Conservation (phyloP, 2,329 filamentous ascomycete species). For the Blastomyces gilchristii region DNA sequence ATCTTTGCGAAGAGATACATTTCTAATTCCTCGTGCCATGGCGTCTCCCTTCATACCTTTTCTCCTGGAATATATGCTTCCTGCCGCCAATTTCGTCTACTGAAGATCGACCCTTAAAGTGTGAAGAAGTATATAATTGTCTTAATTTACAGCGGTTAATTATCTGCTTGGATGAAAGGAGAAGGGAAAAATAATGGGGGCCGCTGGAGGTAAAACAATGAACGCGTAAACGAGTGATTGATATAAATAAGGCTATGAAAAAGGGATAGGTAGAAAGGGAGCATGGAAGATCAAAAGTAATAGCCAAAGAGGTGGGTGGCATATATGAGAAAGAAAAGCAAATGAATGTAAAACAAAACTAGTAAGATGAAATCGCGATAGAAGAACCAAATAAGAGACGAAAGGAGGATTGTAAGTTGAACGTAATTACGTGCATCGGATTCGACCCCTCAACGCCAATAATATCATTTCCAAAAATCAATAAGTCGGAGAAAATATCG, state of each 20-base stretch:
- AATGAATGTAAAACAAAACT: background rate
- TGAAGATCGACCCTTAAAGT: too few species aligned
- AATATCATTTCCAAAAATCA: conserved; percentile 2
- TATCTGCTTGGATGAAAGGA: too few species aligned
- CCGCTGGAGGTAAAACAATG: too few species aligned
- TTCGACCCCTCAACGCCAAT: background rate
- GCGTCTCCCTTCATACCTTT: too few species aligned
- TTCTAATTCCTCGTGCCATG: too few species aligned
- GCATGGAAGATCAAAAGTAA: background rate
- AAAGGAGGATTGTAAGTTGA: background rate
- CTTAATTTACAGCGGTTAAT: too few species aligned
- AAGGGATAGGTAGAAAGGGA: background rate
- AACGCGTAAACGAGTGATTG: too few species aligned
- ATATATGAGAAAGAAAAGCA: background rate
- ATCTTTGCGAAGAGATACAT: too few species aligned
- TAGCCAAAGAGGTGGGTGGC: background rate
- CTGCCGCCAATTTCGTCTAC: too few species aligned
- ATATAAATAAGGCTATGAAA: background rate
- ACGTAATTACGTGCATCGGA: background rate
- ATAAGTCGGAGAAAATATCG: background rate
- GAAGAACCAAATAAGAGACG: background rate
- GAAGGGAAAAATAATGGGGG: too few species aligned
- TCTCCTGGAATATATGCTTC: too few species aligned
- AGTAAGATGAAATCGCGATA: background rate
- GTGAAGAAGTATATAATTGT: too few species aligned